Conservation (phyloP, 1,284 basidiomycete species). For the Rhodotorula sp. region DNA sequence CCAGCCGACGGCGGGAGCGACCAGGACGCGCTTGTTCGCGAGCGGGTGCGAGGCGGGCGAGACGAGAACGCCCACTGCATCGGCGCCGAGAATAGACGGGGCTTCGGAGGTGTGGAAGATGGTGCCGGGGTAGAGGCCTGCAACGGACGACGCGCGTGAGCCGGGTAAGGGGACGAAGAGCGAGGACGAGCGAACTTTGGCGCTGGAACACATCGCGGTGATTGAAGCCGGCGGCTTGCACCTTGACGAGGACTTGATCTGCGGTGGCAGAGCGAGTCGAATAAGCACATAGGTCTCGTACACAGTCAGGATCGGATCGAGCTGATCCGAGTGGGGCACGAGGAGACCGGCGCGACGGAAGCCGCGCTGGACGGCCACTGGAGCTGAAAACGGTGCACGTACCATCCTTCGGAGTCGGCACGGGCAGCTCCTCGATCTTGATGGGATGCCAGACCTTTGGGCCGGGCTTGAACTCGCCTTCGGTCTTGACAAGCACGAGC, state of each 20-base stretch:
- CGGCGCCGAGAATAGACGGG: constrained; percentile 44
- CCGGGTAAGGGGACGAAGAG: neutral
- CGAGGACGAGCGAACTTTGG: constrained; percentile 28
- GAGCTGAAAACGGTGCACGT: neutral
- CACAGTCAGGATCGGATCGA: neutral
- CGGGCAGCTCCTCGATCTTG: constrained; percentile 19
- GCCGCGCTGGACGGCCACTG: neutral
- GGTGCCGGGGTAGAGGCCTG: constrained; percentile 44
- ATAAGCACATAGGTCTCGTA: neutral
- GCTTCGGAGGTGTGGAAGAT: constrained; percentile 20
- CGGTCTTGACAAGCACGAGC: constrained; percentile 26
- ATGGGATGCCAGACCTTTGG: constrained; percentile 29
- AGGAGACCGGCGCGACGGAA: neutral
- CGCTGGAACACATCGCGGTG: constrained; percentile 46
- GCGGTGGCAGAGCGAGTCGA: neutral
- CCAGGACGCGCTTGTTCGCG: constrained; percentile 38
- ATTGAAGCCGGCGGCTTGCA: constrained; percentile 43
- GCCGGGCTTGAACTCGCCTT: constrained; percentile 24
- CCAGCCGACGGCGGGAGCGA: constrained; percentile 42
- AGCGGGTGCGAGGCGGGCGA: constrained; percentile 35
- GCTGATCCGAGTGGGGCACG: no score
- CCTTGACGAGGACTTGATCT: constrained; percentile 43
- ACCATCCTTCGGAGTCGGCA: constrained; percentile 15
- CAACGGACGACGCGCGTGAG: neutral
- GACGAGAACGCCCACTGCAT: constrained; percentile 42